phyloP scores from a whole-genome alignment of 1,284 basidiomycete genomes.

The Ganoderma boninense region DNA sequence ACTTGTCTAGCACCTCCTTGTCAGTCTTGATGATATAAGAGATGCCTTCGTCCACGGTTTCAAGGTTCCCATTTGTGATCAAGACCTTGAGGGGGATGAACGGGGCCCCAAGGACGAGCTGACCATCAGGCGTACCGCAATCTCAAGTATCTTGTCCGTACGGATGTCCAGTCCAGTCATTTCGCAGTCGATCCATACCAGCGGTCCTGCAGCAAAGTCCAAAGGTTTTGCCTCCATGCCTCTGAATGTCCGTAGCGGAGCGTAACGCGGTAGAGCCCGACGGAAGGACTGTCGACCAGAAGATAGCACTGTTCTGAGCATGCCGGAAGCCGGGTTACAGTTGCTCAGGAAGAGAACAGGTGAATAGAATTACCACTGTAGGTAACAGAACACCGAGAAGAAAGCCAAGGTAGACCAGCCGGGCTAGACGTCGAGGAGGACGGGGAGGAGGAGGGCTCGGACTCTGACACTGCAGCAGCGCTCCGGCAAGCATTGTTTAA shows the following conservation, averaged over 20 bases:
- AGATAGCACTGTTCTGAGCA: constrained; percentile 22
- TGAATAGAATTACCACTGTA: not conserved
- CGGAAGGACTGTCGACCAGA: constrained; percentile 16
- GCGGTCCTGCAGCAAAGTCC: constrained; percentile 65
- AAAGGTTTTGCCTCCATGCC: constrained; percentile 37
- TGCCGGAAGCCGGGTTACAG: constrained; percentile 8
- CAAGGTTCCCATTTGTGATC: constrained; percentile 83
- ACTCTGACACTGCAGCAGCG: no score
- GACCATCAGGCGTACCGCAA: constrained; percentile 57
- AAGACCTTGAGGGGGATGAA: constrained; percentile 60
- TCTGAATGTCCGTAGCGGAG: constrained; percentile 21
- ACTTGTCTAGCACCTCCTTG: constrained; percentile 71
- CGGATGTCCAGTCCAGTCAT: constrained; percentile 80
- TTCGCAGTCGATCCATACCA: constrained; percentile 92
- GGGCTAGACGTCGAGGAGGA: not conserved
- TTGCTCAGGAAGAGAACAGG: not conserved
- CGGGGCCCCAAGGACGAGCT: not conserved
- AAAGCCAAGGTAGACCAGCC: not conserved
- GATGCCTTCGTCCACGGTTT: constrained; percentile 78
- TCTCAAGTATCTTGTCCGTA: constrained; percentile 79
- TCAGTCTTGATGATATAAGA: constrained; percentile 76
- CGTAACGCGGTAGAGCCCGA: not conserved
- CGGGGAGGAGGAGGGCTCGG: not conserved
- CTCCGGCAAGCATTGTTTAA: not conserved
- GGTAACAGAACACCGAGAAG: not conserved